Percentiles rank a stretch among this genome's conserved stretches.
phyloP scores from a whole-genome alignment of 176 grass and related monocot genomes.

The Metroxylon sagu region DNA sequence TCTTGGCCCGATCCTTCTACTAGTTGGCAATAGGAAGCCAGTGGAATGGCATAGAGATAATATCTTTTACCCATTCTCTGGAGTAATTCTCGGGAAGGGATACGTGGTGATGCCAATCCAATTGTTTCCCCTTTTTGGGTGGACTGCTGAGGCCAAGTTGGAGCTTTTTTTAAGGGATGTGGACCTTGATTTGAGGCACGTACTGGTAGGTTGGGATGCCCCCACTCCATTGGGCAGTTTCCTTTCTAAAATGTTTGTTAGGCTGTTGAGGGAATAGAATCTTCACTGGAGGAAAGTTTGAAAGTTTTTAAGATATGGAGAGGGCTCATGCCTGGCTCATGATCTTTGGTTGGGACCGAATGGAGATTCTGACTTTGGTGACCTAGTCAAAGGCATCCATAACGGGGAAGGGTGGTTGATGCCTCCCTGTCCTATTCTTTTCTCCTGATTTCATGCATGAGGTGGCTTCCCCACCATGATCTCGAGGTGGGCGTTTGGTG shows the following conservation, averaged over 20 bases:
- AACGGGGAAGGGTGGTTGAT: no score
- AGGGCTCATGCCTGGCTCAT: not conserved
- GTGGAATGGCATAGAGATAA: not conserved
- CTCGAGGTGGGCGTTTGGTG: no score
- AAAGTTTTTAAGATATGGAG: slow-evolving; percentile 2
- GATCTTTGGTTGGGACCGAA: not conserved
- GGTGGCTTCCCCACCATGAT: no score
- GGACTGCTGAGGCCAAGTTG: not conserved
- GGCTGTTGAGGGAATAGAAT: not conserved
- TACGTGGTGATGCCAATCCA: not conserved
- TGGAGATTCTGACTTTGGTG: no score
- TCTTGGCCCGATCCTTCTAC: not conserved
- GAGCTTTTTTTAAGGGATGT: not conserved
- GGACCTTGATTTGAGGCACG: not conserved
- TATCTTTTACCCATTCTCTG: not conserved
- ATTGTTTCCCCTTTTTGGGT: not conserved
- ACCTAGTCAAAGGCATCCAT: no score
- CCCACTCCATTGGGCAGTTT: not conserved
- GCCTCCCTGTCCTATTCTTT: no score
- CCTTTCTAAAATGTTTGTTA: not conserved
- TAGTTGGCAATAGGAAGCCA: not conserved
- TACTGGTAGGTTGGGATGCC: not conserved
- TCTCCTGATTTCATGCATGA: no score
- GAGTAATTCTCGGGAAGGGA: not conserved
- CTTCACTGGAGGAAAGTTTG: not conserved